These are phyloP conservation scores for Penicillium roqueforti DNA, from an alignment of 495 filamentous ascomycete genomes.

Conservation along the genomic window DNA sequence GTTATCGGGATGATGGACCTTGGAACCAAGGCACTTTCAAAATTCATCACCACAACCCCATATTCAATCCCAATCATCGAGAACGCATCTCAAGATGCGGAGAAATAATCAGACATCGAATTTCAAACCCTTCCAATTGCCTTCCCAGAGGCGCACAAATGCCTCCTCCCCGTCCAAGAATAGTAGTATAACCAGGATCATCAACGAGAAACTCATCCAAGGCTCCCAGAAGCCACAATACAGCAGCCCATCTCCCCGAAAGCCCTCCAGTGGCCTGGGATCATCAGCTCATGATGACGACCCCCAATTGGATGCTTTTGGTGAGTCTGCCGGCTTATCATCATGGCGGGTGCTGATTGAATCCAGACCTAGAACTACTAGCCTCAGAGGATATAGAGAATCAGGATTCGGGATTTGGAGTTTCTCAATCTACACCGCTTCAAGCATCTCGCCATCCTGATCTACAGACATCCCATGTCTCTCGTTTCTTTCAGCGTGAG, in stretches of 20 bases:
- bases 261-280: not conserved
- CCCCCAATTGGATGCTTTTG: conserved; percentile 47
- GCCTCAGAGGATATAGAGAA: conserved; percentile 24
- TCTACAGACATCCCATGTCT: conserved; percentile 12
- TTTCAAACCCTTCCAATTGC: conserved; percentile 6
- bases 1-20: not conserved
- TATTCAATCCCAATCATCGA: not conserved
- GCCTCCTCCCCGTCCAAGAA: conserved; percentile 11
- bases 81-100: conserved; percentile 11
- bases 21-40: not conserved
- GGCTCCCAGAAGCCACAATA: conserved; percentile 20
- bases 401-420: not conserved
- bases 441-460: not conserved
- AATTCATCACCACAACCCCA: not conserved
- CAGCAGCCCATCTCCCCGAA: conserved; percentile 1
- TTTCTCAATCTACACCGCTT: not conserved
- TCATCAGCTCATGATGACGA: conserved; percentile 19
- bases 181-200: conserved; percentile 12
- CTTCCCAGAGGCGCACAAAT: conserved; percentile 11
- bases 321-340: conserved; percentile 28
- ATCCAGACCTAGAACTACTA: conserved; percentile 38
- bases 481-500: conserved; percentile 35
- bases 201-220: conserved; percentile 28
- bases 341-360: not conserved
- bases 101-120: not conserved